Evolutionary conservation across 2,329 filamentous ascomycete species (phyloP), one percentile per base, ranked within the genome.

Genomic region (Fusarium sarcochroum): DNA sequence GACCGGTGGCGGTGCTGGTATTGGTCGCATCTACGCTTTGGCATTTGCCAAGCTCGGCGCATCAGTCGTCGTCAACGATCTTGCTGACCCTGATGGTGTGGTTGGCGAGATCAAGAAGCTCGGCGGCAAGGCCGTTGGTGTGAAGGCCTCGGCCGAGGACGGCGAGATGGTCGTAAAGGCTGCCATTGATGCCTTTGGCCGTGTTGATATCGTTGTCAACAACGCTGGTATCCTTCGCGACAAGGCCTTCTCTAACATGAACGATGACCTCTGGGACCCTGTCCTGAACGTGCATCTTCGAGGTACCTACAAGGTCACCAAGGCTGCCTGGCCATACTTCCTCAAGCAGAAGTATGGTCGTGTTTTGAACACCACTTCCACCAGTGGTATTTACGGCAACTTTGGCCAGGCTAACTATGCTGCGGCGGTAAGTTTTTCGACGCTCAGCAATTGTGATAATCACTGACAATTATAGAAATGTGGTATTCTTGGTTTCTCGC

Each of bases 351-450:
- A 98, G 86, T 99, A 98, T 76, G 96, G 96, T 72, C 93, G 96
- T 76, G 90, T 99, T 65, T 86, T 99, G 77, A 99, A 99, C 87
- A 99, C 96, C 47, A 96, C 96, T 40, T 97, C 93, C 35, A 98
- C 96, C 48, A 97, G 92, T 74, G 96, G 96, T 81, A 97, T 99
- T 80, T 99, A 99, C 79, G 96, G 96, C 74, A 99, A 98, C 87
- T 99, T 99, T 79, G 96, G 96, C 68, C 96, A 99, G 83, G 93
- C 95, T 76, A 99, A 99, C 87, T 99, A 99, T 81, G 88, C 96
- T 66, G 93, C 95, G 61, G 93, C 93, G 59, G 90, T 92, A 87
- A 84, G 90, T 86, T 38, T 3, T 42, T 41, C 9, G 3, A 18
- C 15, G 20, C 17, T 17, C 47, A 63, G 38, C 54, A 20, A 5